Percentiles rank a stretch among this genome's conserved stretches.
phyloP scores from a whole-genome alignment of 2,329 filamentous ascomycete species.

The Nothophoma quercina region DNA sequence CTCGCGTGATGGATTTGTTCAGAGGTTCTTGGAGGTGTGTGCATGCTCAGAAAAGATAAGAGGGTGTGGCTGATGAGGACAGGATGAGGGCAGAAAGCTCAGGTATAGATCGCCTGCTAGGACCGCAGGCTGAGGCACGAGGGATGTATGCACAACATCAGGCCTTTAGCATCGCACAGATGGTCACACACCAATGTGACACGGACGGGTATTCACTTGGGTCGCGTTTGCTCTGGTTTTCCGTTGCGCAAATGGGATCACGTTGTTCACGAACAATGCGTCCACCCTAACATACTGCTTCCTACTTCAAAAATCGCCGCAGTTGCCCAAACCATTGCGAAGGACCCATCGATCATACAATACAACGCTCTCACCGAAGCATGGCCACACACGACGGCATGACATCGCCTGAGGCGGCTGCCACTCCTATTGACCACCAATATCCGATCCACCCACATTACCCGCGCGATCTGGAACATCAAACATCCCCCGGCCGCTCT shows the following conservation, averaged over 20 bases:
- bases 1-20: constrained; percentile 7
- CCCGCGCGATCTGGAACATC: background rate
- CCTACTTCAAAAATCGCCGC: no score
- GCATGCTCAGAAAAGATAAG: no score
- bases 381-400: background rate
- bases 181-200: no score
- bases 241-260: no score
- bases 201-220: no score
- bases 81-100: constrained; percentile 15
- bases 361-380: background rate
- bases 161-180: no score
- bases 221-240: no score
- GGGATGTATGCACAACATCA: no score
- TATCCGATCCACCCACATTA: constrained; percentile 1
- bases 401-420: background rate
- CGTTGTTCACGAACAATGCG: no score
- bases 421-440: background rate
- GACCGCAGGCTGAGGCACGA: background rate
- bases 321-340: no score
- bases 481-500: background rate
- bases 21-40: constrained; percentile 12
- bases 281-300: no score
- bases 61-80: background rate
- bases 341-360: background rate
- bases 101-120: constrained; percentile 4